A percentile compares a stretch with the other conserved stretches of the same genome.
phyloP scores from a whole-genome alignment of 2,329 filamentous ascomycete species.

The Aspergillus viridinutans region DNA sequence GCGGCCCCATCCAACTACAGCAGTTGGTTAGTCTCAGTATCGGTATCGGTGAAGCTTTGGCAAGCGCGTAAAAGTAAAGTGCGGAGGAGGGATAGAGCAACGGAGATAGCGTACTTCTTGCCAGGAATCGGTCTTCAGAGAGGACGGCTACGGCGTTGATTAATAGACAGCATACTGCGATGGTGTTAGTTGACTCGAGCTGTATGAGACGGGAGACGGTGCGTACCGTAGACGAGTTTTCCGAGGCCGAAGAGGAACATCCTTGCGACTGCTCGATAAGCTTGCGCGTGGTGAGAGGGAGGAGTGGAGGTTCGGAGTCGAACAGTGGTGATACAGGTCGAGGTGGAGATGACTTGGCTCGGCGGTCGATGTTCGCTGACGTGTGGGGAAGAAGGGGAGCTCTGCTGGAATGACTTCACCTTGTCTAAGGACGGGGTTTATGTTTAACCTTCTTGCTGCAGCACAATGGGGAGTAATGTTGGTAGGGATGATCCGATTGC shows the following conservation, averaged over 20 bases:
- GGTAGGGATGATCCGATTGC: conserved; percentile 5
- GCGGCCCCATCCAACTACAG: conserved; percentile 72
- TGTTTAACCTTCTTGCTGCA: neutral
- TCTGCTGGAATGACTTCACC: neutral
- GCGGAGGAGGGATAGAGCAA: neutral
- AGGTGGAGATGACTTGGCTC: conserved; percentile 13
- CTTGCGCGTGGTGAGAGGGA: neutral
- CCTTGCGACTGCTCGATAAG: conserved; percentile 24
- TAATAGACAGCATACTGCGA: conserved; percentile 72
- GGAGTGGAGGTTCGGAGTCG: conserved; percentile 1
- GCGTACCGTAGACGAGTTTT: conserved; percentile 68
- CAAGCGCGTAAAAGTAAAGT: neutral
- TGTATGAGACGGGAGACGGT: conserved; percentile 1
- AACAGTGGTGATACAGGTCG: conserved; percentile 4
- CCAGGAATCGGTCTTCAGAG: conserved; percentile 90
- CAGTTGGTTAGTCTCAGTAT: neutral
- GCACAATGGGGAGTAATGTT: conserved; percentile 22
- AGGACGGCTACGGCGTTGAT: conserved; percentile 92
- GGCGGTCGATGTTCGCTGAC: neutral
- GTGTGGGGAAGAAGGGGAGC: neutral
- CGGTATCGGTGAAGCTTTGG: neutral
- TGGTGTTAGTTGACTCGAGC: conserved; percentile 1
- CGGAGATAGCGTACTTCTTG: conserved; percentile 55
- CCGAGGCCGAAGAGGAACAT: conserved; percentile 70
- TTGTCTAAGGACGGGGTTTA: neutral